Base-by-base conservation (phyloP, 164 flowering plant species). In the Vitis cinerea region DNA sequence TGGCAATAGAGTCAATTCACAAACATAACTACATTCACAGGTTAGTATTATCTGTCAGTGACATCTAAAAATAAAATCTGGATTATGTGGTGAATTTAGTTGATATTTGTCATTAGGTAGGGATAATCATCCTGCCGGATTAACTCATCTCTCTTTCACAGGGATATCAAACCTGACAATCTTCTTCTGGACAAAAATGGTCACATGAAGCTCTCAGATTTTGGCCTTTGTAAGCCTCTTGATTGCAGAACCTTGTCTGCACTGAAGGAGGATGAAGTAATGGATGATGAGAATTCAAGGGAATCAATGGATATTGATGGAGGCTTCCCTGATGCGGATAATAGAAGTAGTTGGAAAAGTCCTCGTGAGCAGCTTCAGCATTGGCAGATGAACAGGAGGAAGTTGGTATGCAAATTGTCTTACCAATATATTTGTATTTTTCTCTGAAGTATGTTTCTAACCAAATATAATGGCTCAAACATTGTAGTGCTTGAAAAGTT, bases 381-480 rank as follows among this genome's bases (percentile, higher is more conserved):
- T 70, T 89, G 94, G 94, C 87, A 89, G 78, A 80, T 73, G 75
- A 89, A 87, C 75, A 81, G 91, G 70, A 86, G 94, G 72, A 89
- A 79, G 66, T 69, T 87, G 86, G 94, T 89, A 76, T 51, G 83
- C 61, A 27, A 44, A 30, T 63, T 47, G 30, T 14, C 37, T 61
- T n/a, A 54, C 16, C 15, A 47, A 14, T 55, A 50, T 49, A 9
- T 68, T 6, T 37, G 44, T 37, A 37, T 37, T 8, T 6, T 37
- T 37, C 44, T 37, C 7, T 6, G 44, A 37, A 37, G 4, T 37
- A 37, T 48, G 11, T 27, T 71, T 19, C n/a, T 12, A 15, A 11
- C 15, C 4, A 37, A 37, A 37, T 3, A 37, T 37, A 37, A 37
- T 37, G 44, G 44, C 66, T 13, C 9, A 64, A 17, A 4, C 59